phyloP scores from a whole-genome alignment of 2,329 filamentous ascomycete species.

The Westerdykella sp. region DNA sequence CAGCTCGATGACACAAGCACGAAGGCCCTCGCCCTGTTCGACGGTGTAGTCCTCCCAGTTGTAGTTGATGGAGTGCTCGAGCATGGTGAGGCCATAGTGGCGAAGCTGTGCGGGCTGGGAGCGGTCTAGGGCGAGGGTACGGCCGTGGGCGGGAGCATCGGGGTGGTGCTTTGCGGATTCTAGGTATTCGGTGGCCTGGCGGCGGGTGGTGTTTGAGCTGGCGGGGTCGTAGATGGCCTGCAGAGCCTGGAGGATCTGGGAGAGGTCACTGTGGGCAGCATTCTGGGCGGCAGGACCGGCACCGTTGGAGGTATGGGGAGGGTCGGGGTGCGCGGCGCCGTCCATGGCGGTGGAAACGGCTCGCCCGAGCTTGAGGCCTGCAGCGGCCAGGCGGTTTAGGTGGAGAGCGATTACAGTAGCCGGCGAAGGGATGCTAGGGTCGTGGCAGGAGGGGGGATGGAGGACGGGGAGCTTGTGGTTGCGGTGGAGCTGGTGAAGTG shows the following conservation, averaged over 20 bases:
- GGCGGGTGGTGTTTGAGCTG: slow-evolving; percentile 73
- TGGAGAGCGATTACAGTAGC: neutral
- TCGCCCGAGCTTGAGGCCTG: too few relatives aligned
- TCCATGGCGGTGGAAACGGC: slow-evolving; percentile 25
- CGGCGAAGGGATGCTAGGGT: neutral
- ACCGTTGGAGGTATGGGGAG: slow-evolving; percentile 24
- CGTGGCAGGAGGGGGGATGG: neutral
- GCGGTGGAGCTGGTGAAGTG: neutral
- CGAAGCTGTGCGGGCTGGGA: slow-evolving; percentile 74
- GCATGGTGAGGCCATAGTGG: slow-evolving; percentile 86
- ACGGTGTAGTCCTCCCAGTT: slow-evolving; percentile 68
- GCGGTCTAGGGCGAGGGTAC: slow-evolving; percentile 69
- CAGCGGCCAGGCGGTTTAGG: neutral
- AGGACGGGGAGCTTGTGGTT: neutral
- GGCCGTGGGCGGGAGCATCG: slow-evolving; percentile 79
- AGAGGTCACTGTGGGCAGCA: slow-evolving; percentile 37
- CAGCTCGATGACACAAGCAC: slow-evolving; percentile 72
- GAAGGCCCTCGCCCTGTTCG: slow-evolving; percentile 62
- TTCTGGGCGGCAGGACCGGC: slow-evolving; percentile 3
- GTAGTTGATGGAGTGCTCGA: slow-evolving; percentile 85
- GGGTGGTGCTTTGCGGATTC: slow-evolving; percentile 75
- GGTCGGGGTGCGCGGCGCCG: slow-evolving; percentile 15
- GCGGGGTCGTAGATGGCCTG: slow-evolving; percentile 78
- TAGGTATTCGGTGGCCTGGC: slow-evolving; percentile 77
- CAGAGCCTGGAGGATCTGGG: slow-evolving; percentile 75